Base-by-base conservation (phyloP, 83 land plant species). In the Thuja plicata region DNA sequence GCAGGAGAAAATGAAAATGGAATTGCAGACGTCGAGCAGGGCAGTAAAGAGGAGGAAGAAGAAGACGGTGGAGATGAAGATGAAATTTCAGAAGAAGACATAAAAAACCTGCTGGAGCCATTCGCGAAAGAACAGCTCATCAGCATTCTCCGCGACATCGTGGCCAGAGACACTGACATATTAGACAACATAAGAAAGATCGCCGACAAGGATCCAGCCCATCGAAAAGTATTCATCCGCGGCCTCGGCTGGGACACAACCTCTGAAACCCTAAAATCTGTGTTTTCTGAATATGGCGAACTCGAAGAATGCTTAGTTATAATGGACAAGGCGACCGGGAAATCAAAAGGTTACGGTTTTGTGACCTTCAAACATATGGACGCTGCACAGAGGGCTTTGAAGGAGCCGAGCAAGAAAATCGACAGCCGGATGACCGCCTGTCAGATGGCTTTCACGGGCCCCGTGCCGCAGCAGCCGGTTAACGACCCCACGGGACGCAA, bases 161-260 rank as follows among this genome's bases (percentile, higher is more conserved):
- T 90, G 10, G 73, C 73, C 73, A 66, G 6, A 2, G 73, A 66
- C 8, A 8, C 73, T 0, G 73, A 27, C 32, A 1, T 66, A 24
- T 66, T 66, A 66, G n/a, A 2, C 73, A 66, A 66, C 32, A 89
- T 95, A 79, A 50, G 66, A 35, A 83, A 92, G 90, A 60, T 91
- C 15, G 98, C 94, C 37, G 97, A 96, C 46, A 43, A 87, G 43
- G 98, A 97, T 60, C 91, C 94, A 8, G 86, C 91, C 12, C 93
- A 94, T 87, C 91, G 96, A 52, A 97, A 97, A 90, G 66, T 97
- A 27, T 97, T 97, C 88, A 93, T 97, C 87, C 94, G 94, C 81
- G 98, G 97, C 21, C 91, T 97, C 70, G 94, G 96, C 8, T 96
- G 97, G 97, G 97, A 97, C 86, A 90, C 93, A 74, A 95, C 95